These are phyloP conservation scores for Backusella tarrabulga DNA, from an alignment of 192 early-diverging fungal genomes.

Conservation along the genomic window DNA sequence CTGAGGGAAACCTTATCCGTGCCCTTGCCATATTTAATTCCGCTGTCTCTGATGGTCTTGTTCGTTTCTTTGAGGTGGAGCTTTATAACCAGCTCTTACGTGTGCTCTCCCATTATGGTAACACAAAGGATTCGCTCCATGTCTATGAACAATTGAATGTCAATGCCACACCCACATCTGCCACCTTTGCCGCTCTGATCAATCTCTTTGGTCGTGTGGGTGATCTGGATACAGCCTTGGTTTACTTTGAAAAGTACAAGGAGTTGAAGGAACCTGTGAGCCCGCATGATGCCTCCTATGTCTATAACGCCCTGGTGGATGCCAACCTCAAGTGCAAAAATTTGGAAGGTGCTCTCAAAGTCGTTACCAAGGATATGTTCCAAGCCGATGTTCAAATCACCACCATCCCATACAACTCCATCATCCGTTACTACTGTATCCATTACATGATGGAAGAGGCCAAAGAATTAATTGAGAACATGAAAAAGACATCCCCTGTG, in stretches of 20 bases:
- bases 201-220: conserved; percentile 40
- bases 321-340: conserved; percentile 32
- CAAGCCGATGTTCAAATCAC: conserved; percentile 26
- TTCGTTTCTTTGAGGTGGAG: conserved; percentile 31
- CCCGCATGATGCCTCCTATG: conserved; percentile 28
- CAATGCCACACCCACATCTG: conserved; percentile 34
- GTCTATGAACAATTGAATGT: conserved; percentile 31
- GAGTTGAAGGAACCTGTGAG: not conserved
- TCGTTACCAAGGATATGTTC: conserved; percentile 31
- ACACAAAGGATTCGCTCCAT: conserved; percentile 23
- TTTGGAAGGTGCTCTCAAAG: conserved; percentile 23
- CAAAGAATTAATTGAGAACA: conserved; percentile 10
- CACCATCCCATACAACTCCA: conserved; percentile 32
- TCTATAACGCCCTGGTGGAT: conserved; percentile 38
- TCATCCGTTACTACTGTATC: conserved; percentile 36
- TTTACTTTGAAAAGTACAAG: conserved; percentile 30
- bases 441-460: conserved; percentile 16
- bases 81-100: conserved; percentile 38
- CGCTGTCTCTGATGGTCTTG: conserved; percentile 17
- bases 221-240: conserved; percentile 26
- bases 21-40: conserved; percentile 27
- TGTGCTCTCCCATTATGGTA: conserved; percentile 34
- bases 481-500: conserved; percentile 18
- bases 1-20: conserved; percentile 28
- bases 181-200: conserved; percentile 58